Conservation (phyloP, 257 asterid genomes). For the Primulina tabacum region DNA sequence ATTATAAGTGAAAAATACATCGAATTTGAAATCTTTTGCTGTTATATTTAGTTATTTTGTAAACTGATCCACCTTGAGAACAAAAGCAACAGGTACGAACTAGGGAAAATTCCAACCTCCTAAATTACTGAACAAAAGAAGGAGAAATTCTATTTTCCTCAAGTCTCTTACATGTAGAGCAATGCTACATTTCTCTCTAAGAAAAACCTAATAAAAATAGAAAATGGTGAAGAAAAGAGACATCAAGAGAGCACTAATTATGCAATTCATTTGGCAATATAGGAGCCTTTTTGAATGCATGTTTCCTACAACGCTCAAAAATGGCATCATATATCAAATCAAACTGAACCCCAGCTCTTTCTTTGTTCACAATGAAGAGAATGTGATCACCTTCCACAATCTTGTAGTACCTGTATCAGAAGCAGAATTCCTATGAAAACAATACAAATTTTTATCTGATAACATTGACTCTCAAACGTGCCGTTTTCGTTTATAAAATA, state of each 20-base stretch:
- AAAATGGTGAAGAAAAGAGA: neutral
- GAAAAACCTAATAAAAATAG: neutral
- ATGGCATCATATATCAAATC: slow-evolving; percentile 47
- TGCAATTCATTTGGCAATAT: neutral
- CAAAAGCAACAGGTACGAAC: too few relatives aligned
- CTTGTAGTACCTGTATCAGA: slow-evolving; percentile 76
- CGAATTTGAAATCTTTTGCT: too few relatives aligned
- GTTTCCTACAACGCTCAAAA: neutral
- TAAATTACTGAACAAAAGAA: too few relatives aligned
- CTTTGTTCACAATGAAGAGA: slow-evolving; percentile 84
- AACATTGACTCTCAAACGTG: neutral
- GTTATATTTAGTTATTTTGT: too few relatives aligned
- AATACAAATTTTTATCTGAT: neutral
- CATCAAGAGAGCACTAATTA: neutral
- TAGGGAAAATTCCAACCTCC: too few relatives aligned
- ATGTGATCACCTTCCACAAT: slow-evolving; percentile 93
- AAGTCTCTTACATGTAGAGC: neutral
- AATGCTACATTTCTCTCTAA: neutral
- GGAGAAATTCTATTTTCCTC: neutral
- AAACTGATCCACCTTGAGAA: too few relatives aligned
- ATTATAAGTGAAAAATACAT: too few relatives aligned
- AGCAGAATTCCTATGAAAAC: neutral
- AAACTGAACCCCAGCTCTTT: slow-evolving; percentile 86
- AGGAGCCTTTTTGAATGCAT: neutral
- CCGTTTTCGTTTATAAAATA: neutral